Base-by-base conservation (phyloP, 2,329 filamentous ascomycete species). In the Stachybotrys chartarum region DNA sequence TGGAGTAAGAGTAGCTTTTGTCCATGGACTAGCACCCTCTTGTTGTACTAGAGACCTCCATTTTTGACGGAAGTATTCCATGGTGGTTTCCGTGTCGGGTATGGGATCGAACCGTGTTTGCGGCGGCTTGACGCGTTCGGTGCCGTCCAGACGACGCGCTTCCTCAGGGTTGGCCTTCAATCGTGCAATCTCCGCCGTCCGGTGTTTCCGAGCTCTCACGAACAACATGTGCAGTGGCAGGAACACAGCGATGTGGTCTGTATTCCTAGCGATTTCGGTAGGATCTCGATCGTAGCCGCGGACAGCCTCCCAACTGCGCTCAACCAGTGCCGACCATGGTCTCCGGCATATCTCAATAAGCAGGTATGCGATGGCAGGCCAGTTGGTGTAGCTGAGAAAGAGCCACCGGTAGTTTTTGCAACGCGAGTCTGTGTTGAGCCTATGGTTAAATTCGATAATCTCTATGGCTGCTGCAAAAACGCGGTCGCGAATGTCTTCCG, bases 401-500 rank as follows among this genome's bases (percentile, higher is more conserved):
- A 80, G 64, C 78, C 78, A 81, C 18, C 71, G 66, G 65, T 76
- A 81, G 44, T 75, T 72, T 52, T 71, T 72, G 59, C 70, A 75
- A 7, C 74, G 68, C 7, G 66, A 63, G 48, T 90, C 85, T 0
- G 78, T 82, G 61, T 87, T 83, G 14, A 91, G 72, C 1, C 88
- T 75, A 51, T 85, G 75, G 17, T 82, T 82, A 65, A 88, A 71
- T 67, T 92, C 88, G 50, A 91, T 79, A 30, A 91, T 84, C 63
- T 92, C 88, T 30, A 92, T 79, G 3, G 87, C 85, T 0, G 86
- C 87, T 30, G 86, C 72, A 66, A 91, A 89, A 1, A 92, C 75
- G 56, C 84, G 84, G 58, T 90, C 82, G 55, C 84, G 82, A 8
- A 83, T 82, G 51, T 85, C 84, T 52, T 81, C 77, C 0, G 83